A percentile compares a stretch with the other conserved stretches of the same genome.
Evolutionary conservation across 2,329 filamentous ascomycete genomes (phyloP).

Genomic region (Neoascochyta sp.): DNA sequence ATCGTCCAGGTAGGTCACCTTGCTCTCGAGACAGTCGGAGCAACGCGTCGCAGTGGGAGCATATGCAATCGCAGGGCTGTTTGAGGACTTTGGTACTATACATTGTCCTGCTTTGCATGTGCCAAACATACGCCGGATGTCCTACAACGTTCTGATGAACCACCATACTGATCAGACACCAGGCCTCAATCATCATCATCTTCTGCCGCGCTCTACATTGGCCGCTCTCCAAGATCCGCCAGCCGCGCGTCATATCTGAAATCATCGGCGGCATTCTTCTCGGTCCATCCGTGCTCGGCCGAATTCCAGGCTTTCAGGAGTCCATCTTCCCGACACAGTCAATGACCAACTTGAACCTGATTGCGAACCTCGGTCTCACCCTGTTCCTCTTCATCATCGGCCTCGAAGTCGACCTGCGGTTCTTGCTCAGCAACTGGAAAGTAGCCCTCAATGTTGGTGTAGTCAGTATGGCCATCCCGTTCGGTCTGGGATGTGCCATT

Average conservation of each 20-base stretch:
- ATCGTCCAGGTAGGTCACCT: slow-evolving; percentile 63
- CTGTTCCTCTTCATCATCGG: slow-evolving; percentile 86
- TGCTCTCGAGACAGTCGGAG: not conserved
- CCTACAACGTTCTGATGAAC: no score
- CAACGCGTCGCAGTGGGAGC: not conserved
- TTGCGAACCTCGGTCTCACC: slow-evolving; percentile 78
- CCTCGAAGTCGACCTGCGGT: slow-evolving; percentile 77
- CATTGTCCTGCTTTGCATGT: no score
- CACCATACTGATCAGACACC: slow-evolving; percentile 6
- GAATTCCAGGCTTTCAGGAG: slow-evolving; percentile 71
- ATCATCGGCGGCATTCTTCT: slow-evolving; percentile 81
- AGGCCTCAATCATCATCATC: slow-evolving; percentile 70
- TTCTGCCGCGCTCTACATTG: slow-evolving; percentile 72
- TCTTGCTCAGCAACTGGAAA: slow-evolving; percentile 75
- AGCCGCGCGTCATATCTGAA: slow-evolving; percentile 80
- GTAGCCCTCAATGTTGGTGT: slow-evolving; percentile 73
- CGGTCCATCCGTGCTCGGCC: slow-evolving; percentile 83
- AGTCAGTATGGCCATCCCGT: slow-evolving; percentile 76
- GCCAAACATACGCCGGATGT: no score
- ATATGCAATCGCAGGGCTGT: no score
- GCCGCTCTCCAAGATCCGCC: slow-evolving; percentile 71
- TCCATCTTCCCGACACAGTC: slow-evolving; percentile 74
- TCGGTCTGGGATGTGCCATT: slow-evolving; percentile 75
- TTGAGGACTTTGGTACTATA: no score
- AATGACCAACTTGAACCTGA: slow-evolving; percentile 70